Conservation (phyloP, 2,329 filamentous ascomycete genomes). For the Aspergillus proliferans region DNA sequence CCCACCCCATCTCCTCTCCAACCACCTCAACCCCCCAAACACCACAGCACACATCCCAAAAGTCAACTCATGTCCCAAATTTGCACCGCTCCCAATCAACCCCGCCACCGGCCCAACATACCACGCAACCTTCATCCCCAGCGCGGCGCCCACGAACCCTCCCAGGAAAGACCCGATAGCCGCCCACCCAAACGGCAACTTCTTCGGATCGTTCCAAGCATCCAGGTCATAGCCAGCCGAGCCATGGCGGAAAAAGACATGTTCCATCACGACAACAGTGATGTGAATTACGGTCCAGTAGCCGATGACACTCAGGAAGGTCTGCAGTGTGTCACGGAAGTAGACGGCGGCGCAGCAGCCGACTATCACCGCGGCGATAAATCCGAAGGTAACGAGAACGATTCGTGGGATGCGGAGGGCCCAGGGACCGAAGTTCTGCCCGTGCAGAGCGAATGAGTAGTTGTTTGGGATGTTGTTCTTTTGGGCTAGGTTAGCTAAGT, state of each 20-base stretch:
- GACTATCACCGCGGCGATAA: slow-evolving; percentile 24
- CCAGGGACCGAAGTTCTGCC: slow-evolving; percentile 31
- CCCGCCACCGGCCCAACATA: slow-evolving; percentile 28
- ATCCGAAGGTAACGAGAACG: slow-evolving; percentile 29
- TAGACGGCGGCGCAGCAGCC: slow-evolving; percentile 29
- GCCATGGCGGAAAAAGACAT: slow-evolving; percentile 27
- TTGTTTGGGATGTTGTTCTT: slow-evolving; percentile 35
- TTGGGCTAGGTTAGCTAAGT: neutral
- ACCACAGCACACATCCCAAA: slow-evolving; percentile 23
- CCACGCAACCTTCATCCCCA: slow-evolving; percentile 32
- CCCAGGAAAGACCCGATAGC: slow-evolving; percentile 26
- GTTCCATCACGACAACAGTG: slow-evolving; percentile 28
- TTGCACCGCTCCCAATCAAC: slow-evolving; percentile 28
- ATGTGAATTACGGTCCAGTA: slow-evolving; percentile 44
- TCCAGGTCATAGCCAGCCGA: slow-evolving; percentile 30
- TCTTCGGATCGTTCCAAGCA: slow-evolving; percentile 23
- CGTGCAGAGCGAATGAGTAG: slow-evolving; percentile 31
- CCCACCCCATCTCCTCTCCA: slow-evolving; percentile 23
- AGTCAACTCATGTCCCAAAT: slow-evolving; percentile 31
- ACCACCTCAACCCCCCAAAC: slow-evolving; percentile 24
- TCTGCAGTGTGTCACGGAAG: slow-evolving; percentile 34
- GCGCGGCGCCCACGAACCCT: slow-evolving; percentile 26
- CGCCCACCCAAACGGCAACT: slow-evolving; percentile 30
- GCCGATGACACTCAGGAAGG: slow-evolving; percentile 44
- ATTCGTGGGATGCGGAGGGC: slow-evolving; percentile 27